phyloP scores from a whole-genome alignment of 169 alveolate genomes.

The Eimeria praecox region DNA sequence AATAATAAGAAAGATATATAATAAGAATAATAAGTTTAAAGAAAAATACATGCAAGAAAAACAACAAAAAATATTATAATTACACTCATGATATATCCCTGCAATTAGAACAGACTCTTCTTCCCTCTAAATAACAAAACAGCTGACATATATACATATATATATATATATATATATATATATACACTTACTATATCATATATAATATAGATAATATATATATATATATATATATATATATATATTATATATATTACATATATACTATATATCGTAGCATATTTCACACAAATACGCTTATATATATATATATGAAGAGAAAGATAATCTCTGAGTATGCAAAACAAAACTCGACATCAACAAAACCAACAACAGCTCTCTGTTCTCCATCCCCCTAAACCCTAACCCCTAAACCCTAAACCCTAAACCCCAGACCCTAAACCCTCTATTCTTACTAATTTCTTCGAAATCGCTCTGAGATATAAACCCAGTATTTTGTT shows the following conservation, averaged over 20 bases:
- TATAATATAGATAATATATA: not conserved
- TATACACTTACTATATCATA: not conserved
- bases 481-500: slow-evolving; percentile 85
- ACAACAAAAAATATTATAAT: too few relatives aligned
- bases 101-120: not conserved
- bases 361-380: too few relatives aligned
- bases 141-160: not conserved
- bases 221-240: not conserved
- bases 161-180: not conserved
- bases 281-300: too few relatives aligned
- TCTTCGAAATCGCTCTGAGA: slow-evolving; percentile 82
- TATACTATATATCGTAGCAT: too few relatives aligned
- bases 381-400: too few relatives aligned
- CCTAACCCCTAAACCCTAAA: not conserved
- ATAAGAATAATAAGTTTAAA: too few relatives aligned
- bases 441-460: slow-evolving; percentile 72
- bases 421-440: slow-evolving; percentile 14
- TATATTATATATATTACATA: not conserved
- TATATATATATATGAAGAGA: not conserved
- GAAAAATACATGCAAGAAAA: too few relatives aligned
- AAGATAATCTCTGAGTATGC: too few relatives aligned
- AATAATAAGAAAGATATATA: too few relatives aligned
- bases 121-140: too few relatives aligned
- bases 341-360: too few relatives aligned
- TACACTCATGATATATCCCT: too few relatives aligned